These are phyloP conservation scores for Periconia macrospinosa DNA, from an alignment of 2,329 filamentous ascomycete genomes.

Conservation along the genomic window DNA sequence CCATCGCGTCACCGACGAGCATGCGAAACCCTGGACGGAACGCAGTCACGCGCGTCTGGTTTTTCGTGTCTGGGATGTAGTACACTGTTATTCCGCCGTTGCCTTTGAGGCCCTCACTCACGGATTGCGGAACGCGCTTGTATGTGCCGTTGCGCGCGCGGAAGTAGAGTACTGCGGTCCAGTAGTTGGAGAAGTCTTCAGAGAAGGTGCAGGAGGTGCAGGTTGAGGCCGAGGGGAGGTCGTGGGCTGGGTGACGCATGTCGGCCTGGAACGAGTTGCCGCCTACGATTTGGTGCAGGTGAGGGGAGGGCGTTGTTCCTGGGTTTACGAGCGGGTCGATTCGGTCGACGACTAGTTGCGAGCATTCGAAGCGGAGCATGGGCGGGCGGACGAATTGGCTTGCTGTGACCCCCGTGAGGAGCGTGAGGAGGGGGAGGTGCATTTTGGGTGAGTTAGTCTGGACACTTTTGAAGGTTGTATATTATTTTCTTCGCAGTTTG, in stretches of 20 bases:
- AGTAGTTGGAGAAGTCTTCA: slow-evolving; percentile 35
- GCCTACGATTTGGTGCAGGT: slow-evolving; percentile 30
- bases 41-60: slow-evolving; percentile 47
- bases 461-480: neutral
- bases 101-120: slow-evolving; percentile 17
- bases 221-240: slow-evolving; percentile 23
- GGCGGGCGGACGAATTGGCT: slow-evolving; percentile 9
- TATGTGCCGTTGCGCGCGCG: slow-evolving; percentile 30
- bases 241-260: slow-evolving; percentile 19
- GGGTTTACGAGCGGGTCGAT: slow-evolving; percentile 35
- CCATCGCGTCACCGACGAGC: slow-evolving; percentile 14
- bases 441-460: neutral
- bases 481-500: neutral
- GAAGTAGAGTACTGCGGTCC: slow-evolving; percentile 33
- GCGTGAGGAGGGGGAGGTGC: slow-evolving; percentile 5
- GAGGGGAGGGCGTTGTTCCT: slow-evolving; percentile 20
- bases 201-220: slow-evolving; percentile 31
- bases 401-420: slow-evolving; percentile 10
- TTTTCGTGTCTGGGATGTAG: slow-evolving; percentile 23
- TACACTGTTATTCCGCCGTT: slow-evolving; percentile 32
- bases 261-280: slow-evolving; percentile 29
- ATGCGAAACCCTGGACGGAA: slow-evolving; percentile 58
- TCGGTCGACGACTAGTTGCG: slow-evolving; percentile 26
- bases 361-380: slow-evolving; percentile 25
- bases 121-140: slow-evolving; percentile 27